Evolutionary conservation across 2,329 filamentous ascomycete genomes (phyloP).

Genomic region (Pyricularia sp.): DNA sequence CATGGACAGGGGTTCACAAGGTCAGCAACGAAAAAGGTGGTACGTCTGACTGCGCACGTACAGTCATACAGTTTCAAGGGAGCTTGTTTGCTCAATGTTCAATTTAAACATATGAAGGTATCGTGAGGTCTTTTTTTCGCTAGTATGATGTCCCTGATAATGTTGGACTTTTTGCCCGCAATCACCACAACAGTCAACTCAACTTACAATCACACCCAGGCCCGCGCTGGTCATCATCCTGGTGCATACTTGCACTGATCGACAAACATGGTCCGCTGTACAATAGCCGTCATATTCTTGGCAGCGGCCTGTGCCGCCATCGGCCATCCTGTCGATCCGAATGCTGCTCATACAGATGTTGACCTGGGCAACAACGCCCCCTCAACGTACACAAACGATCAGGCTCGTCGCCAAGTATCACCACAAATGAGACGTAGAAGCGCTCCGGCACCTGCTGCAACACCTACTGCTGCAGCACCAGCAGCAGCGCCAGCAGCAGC

Average conservation of each 20-base stretch:
- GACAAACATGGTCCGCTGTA: background rate
- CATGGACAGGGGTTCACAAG: background rate
- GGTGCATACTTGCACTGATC: background rate
- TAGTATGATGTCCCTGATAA: background rate
- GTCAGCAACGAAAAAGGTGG: background rate
- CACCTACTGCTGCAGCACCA: background rate
- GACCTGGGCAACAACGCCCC: background rate
- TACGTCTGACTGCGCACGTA: background rate
- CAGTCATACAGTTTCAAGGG: background rate
- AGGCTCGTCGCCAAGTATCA: background rate
- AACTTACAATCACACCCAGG: background rate
- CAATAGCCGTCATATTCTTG: background rate
- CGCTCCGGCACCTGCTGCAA: too few species aligned
- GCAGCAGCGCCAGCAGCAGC: too few species aligned
- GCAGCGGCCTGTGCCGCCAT: background rate
- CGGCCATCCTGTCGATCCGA: background rate
- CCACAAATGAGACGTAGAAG: background rate
- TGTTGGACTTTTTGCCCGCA: background rate
- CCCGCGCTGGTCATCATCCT: background rate
- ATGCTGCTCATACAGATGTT: background rate
- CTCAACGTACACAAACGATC: background rate
- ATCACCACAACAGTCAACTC: background rate
- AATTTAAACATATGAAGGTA: background rate
- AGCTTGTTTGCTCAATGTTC: background rate
- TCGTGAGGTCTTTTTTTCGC: background rate